Evolutionary conservation across 2,329 filamentous ascomycete species (phyloP), one percentile per base, ranked within the genome.

Genomic region (Ceratocystis alfenasii): DNA sequence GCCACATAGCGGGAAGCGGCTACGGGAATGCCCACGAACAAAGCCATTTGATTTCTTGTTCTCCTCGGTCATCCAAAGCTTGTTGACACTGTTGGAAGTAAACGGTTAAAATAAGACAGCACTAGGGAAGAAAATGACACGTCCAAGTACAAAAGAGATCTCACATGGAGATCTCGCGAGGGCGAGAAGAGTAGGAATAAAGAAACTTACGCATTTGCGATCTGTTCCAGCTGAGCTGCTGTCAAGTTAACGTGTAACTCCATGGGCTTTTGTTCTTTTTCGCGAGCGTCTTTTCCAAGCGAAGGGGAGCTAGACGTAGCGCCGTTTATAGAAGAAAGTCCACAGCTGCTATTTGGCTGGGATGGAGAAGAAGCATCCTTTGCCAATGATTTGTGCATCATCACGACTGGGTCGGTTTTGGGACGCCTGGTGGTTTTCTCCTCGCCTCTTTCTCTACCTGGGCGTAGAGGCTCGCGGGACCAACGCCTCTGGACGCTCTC

Each of bases 171-270:
- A 41, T 15, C 3, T 15, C 10, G 12, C 10, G 4, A 41, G 36
- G 10, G 10, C 10, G 10, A 41, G 36, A 41, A 41, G 3, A 12
- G 36, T 41, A 15, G 10, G 36, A 15, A 3, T 41, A 3, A 41
- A 41, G 36, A 41, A 15, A 63, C 77, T 68, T 74, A 80, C 79
- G 75, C 77, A 61, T 78, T 74, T 2, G 79, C 76, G 55, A 81
- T 73, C 67, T 74, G 78, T 66, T 80, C 76, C 74, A 81, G 76
- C 68, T 81, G 78, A 0, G 74, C 76, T 59, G 80, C 77, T 3
- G 78, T 81, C 65, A 81, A 69, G 68, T 79, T 79, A 69, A 81
- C 74, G 28, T 78, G 77, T 36, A 81, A 75, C 48, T 78, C 76
- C 22, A 81, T 72, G 1, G 76, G 76, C 57, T 77, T 74, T 25